Base-by-base conservation (phyloP, 495 filamentous ascomycete species). In the Neurospora sp. region DNA sequence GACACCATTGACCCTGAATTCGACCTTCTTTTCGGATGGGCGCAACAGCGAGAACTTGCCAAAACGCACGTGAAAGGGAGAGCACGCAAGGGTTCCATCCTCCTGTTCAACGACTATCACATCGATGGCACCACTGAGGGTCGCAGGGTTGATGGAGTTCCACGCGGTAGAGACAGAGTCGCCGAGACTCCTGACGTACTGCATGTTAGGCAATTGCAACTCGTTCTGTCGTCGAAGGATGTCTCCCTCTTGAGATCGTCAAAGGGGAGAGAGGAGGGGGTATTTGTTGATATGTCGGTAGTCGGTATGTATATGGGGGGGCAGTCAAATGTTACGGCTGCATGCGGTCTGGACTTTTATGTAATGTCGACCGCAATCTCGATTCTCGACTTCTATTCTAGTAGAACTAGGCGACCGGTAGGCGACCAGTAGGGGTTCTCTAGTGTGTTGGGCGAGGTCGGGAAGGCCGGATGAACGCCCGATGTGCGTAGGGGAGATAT, bases 61-160 rank as follows among this genome's bases (percentile, higher is more conserved):
- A 80, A 99, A 99, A 69, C 96, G 93, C 73, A 99, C 94, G 82
- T 99, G 96, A 81, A 99, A 99, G 38, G 96, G 96, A 17, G 96
- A 98, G 82, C 96, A 99, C 71, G 91, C 90, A 8, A 90, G 79
- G 77, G 79, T 84, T 86, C 94, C 96, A 88, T 98, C 95, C 80
- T 96, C 93, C 74, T 97, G 95, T 79, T 98, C 94, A 68, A 99
- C 95, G 39, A 99, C 96, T 75, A 99, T 97, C 72, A 99, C 96
- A 84, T 99, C 96, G 82, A 99, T 98, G 75, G 96, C 96, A 74
- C 96, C 96, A 83, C 93, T 97, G 70, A 98, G 86, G 27, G 96
- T 99, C 38, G 96, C 94, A 42, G 96, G 96, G 81, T 99, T 99
- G 85, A 99, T 98, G 7, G 94, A 97, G 81, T 98, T 98, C 96